These are phyloP conservation scores for Trichoderma polysporum DNA, from an alignment of 2,329 filamentous ascomycete species.

Conservation along the genomic window DNA sequence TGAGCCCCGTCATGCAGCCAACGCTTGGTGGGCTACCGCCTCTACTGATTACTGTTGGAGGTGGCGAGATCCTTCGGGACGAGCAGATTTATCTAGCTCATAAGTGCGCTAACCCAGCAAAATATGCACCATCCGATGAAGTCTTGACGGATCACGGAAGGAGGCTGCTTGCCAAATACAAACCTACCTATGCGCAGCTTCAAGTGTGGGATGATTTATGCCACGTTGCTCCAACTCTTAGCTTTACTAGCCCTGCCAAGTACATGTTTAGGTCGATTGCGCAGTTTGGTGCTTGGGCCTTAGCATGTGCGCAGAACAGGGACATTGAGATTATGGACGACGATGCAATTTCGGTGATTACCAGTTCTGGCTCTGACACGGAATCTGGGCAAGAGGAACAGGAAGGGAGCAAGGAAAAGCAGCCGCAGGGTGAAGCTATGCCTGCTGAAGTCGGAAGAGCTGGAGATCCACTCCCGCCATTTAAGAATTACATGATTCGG, in stretches of 20 bases:
- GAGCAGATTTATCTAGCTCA: conserved; percentile 95
- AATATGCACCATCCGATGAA: conserved; percentile 68
- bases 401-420: conserved; percentile 24
- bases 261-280: conserved; percentile 92
- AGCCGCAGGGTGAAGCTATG: conserved; percentile 22
- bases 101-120: conserved; percentile 81
- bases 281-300: conserved; percentile 89
- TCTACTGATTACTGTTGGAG: conserved; percentile 80
- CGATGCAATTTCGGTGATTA: conserved; percentile 73
- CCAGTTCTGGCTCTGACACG: conserved; percentile 50
- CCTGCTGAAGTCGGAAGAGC: conserved; percentile 70
- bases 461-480: conserved; percentile 77
- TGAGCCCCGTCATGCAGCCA: conserved; percentile 85
- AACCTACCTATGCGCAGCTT: conserved; percentile 85
- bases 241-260: conserved; percentile 93
- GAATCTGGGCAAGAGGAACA: conserved; percentile 28
- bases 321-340: conserved; percentile 81
- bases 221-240: conserved; percentile 88
- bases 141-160: conserved; percentile 63
- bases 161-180: conserved; percentile 62
- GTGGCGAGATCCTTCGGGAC: conserved; percentile 84
- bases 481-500: conserved; percentile 86
- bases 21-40: conserved; percentile 88
- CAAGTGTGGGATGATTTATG: conserved; percentile 97
- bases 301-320: conserved; percentile 77